Percentiles rank a stretch among this genome's conserved stretches.
These are phyloP conservation scores for Lachancea sp. DNA, from an alignment of 805 yeast species.

Conservation along the genomic window DNA sequence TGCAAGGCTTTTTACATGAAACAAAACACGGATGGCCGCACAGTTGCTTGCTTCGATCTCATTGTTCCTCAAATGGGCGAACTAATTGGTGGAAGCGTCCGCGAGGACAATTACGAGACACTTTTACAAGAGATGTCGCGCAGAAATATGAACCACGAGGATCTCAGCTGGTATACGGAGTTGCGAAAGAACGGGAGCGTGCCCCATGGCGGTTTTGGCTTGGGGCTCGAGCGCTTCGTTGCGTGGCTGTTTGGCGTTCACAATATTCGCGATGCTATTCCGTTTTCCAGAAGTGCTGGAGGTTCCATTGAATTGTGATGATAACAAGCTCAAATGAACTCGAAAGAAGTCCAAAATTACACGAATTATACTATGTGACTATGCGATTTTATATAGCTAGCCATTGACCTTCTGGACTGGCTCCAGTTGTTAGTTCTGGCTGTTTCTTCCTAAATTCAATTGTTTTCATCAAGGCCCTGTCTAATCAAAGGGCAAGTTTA, in stretches of 20 bases:
- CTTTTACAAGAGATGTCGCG: conserved; percentile 45
- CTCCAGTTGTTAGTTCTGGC: no score
- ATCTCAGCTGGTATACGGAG: conserved; percentile 74
- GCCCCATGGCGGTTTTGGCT: conserved; percentile 96
- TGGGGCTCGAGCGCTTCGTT: conserved; percentile 85
- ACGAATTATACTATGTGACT: neutral
- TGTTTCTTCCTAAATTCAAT: no score
- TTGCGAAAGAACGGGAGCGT: conserved; percentile 70
- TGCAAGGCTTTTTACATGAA: conserved; percentile 94
- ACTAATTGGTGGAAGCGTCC: conserved; percentile 86
- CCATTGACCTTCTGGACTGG: no score
- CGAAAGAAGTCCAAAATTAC: neutral
- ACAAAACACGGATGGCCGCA: conserved; percentile 37
- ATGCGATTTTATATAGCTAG: neutral
- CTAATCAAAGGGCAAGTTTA: no score
- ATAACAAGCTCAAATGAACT: neutral
- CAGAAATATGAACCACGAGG: conserved; percentile 49
- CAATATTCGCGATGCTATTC: conserved; percentile 79
- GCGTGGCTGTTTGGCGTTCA: conserved; percentile 67
- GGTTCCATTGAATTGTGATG: neutral
- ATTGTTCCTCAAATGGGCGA: conserved; percentile 91
- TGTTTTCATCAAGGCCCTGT: no score
- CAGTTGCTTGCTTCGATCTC: conserved; percentile 88
- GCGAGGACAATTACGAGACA: conserved; percentile 58
- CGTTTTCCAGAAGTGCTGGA: conserved; percentile 49